Conservation (phyloP, 345 rosid genomes). For the Citrus glauca region DNA sequence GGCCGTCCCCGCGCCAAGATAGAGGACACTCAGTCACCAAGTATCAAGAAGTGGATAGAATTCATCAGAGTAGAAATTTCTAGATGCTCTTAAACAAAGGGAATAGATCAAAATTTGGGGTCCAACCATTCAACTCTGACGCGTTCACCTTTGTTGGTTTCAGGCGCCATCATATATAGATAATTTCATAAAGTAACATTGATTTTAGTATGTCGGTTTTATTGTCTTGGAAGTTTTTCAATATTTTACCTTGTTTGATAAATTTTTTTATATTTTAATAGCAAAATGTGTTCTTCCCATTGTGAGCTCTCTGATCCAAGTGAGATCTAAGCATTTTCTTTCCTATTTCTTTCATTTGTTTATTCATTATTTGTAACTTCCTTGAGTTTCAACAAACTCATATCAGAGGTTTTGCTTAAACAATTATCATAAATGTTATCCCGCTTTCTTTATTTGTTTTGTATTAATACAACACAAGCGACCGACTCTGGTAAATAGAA, state of each 20-base stretch:
- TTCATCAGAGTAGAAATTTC: slow-evolving; percentile 16
- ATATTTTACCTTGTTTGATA: not conserved
- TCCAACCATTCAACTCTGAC: slow-evolving; percentile 4
- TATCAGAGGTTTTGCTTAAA: too few relatives aligned
- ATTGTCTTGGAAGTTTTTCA: slow-evolving; percentile 1
- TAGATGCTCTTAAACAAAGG: not conserved
- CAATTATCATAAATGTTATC: too few relatives aligned
- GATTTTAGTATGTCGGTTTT: slow-evolving; percentile 3
- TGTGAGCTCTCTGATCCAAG: slow-evolving; percentile 10
- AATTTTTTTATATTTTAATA: not conserved
- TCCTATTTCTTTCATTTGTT: not conserved
- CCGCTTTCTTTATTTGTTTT: not conserved
- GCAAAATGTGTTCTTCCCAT: slow-evolving; percentile 15
- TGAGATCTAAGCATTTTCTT: not conserved
- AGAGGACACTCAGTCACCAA: slow-evolving; percentile 34
- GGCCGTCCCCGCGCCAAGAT: slow-evolving; percentile 39
- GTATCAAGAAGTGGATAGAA: slow-evolving; percentile 28
- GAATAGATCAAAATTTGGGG: slow-evolving; percentile 23
- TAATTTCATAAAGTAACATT: slow-evolving; percentile 9
- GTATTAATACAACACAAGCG: not conserved
- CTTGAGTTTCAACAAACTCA: not conserved
- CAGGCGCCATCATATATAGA: slow-evolving; percentile 11
- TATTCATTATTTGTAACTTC: not conserved
- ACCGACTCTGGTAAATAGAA: not conserved
- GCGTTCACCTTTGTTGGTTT: slow-evolving; percentile 14